These are phyloP conservation scores for Colletotrichum plurivorum DNA, from an alignment of 2,329 filamentous ascomycete genomes.

Conservation along the genomic window DNA sequence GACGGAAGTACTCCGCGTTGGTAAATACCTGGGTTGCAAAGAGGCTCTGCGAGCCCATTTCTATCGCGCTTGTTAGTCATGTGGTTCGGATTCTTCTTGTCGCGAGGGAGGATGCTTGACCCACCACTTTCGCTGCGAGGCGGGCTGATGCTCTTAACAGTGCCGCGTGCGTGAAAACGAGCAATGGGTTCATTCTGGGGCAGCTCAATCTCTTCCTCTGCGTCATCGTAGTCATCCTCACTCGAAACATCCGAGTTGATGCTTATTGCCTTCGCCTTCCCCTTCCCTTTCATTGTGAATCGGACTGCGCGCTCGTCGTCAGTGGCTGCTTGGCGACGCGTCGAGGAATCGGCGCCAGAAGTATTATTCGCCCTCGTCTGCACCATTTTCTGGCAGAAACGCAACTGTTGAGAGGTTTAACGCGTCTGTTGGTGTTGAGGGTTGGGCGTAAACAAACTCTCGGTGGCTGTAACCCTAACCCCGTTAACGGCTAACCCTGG, in stretches of 20 bases:
- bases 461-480: too few species aligned
- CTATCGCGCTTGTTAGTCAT: constrained; percentile 11
- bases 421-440: constrained; percentile 1
- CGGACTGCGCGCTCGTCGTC: not conserved
- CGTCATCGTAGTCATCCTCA: constrained; percentile 4
- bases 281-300: not conserved
- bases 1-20: constrained; percentile 18
- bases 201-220: constrained; percentile 5
- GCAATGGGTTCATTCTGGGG: not conserved
- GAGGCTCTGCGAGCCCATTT: constrained; percentile 29
- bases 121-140: constrained; percentile 30
- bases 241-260: constrained; percentile 5
- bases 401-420: not conserved
- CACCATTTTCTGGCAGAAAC: constrained; percentile 11
- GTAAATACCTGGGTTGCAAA: constrained; percentile 1
- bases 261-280: constrained; percentile 13
- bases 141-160: constrained; percentile 28
- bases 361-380: constrained; percentile 29
- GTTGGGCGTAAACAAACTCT: constrained; percentile 14
- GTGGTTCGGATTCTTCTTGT: not conserved
- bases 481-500: not conserved
- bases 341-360: constrained; percentile 7
- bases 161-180: constrained; percentile 22
- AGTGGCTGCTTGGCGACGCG: constrained; percentile 19
- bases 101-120: constrained; percentile 1